A percentile compares a stretch with the other conserved stretches of the same genome.
phyloP scores from a whole-genome alignment of 1,284 basidiomycete genomes.

The Microbotryum scabiosae region DNA sequence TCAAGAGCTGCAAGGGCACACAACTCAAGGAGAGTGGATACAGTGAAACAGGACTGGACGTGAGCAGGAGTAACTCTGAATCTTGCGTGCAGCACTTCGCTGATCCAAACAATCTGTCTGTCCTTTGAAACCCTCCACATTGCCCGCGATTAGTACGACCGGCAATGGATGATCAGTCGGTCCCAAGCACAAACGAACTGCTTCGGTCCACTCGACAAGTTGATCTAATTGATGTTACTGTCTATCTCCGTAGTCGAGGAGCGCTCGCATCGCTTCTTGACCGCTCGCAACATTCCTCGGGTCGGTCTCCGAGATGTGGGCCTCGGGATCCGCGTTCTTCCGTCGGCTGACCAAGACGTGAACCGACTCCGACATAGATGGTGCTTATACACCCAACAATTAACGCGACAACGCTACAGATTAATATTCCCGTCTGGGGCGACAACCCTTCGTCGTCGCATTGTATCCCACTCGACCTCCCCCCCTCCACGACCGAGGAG shows the following conservation, averaged over 20 bases:
- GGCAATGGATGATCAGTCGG: slow-evolving; percentile 22
- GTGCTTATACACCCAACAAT: slow-evolving; percentile 20
- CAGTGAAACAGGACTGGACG: no score
- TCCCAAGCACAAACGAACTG: no score
- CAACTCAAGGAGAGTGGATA: no score
- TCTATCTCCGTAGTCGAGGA: slow-evolving; percentile 9
- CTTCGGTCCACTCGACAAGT: no score
- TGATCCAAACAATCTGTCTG: no score
- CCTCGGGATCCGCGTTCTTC: neutral
- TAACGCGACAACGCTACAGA: slow-evolving; percentile 9
- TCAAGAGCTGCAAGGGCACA: no score
- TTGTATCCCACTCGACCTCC: slow-evolving; percentile 17
- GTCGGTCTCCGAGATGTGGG: neutral
- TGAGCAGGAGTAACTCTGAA: no score
- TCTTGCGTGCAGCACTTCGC: no score
- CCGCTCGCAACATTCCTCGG: slow-evolving; percentile 18
- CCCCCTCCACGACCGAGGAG: slow-evolving; percentile 1
- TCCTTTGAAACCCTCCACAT: no score
- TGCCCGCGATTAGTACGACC: slow-evolving; percentile 12
- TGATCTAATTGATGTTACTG: no score
- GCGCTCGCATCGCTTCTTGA: slow-evolving; percentile 17
- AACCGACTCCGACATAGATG: neutral
- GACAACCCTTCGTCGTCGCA: neutral
- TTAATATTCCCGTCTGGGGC: slow-evolving; percentile 4
- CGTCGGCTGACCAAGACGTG: no score